These are phyloP conservation scores for Sporothrix euskadiensis DNA, from an alignment of 2,329 filamentous ascomycete species.

Conservation along the genomic window DNA sequence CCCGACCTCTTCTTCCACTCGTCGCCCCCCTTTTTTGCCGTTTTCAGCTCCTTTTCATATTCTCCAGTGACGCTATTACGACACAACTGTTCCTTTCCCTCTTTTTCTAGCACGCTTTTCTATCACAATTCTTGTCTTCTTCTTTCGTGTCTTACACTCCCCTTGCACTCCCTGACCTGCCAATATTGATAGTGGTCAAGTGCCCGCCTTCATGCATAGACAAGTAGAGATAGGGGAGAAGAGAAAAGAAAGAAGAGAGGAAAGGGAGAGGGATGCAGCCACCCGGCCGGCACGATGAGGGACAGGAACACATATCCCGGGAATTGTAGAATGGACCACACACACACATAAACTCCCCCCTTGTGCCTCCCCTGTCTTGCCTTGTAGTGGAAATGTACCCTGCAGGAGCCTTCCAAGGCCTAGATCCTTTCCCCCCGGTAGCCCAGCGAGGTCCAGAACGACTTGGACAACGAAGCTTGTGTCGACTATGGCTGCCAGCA, in stretches of 20 bases:
- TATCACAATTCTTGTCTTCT: neutral
- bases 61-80: neutral
- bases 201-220: neutral
- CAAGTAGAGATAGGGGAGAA: neutral
- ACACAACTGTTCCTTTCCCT: neutral
- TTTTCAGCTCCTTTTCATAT: neutral
- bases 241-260: neutral
- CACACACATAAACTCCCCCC: neutral
- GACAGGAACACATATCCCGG: neutral
- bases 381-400: neutral
- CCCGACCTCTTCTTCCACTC: neutral
- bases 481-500: neutral
- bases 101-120: neutral
- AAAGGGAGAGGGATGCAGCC: neutral
- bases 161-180: neutral
- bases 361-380: neutral
- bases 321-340: neutral
- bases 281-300: neutral
- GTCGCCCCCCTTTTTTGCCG: neutral
- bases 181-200: neutral
- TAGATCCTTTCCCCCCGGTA: neutral
- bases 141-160: neutral
- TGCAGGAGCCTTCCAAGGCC: neutral
- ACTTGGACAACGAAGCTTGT: neutral
- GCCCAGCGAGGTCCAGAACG: neutral